These are phyloP conservation scores for Coniferiporia sulphurascens DNA, from an alignment of 1,284 basidiomycete species.

Conservation along the genomic window DNA sequence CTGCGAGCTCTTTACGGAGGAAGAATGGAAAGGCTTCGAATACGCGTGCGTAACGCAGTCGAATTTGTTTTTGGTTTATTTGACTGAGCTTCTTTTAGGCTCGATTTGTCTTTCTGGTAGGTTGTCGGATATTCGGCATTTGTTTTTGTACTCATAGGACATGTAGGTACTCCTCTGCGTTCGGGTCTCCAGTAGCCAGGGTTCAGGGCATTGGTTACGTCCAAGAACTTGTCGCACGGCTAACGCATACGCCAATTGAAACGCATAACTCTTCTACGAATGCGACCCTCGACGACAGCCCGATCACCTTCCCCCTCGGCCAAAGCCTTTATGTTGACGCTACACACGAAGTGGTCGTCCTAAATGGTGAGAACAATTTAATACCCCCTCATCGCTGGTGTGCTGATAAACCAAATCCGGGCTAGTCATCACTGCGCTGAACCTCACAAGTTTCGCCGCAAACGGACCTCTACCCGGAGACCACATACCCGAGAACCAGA, in stretches of 20 bases:
- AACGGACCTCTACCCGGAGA: conserved; percentile 67
- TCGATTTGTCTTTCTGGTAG: conserved; percentile 52
- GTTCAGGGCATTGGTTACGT: conserved; percentile 84
- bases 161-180: conserved; percentile 70
- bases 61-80: not conserved
- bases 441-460: conserved; percentile 65
- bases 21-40: conserved; percentile 88
- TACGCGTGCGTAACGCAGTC: conserved; percentile 53
- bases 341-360: conserved; percentile 79
- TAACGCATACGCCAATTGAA: conserved; percentile 69
- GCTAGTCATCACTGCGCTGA: conserved; percentile 42
- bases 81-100: conserved; percentile 22
- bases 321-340: conserved; percentile 83
- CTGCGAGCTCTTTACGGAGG: conserved; percentile 83
- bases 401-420: not conserved
- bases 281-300: conserved; percentile 66
- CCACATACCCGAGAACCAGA: conserved; percentile 57
- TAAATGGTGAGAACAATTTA: conserved; percentile 52
- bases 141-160: conserved; percentile 12
- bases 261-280: conserved; percentile 76
- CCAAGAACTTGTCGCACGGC: conserved; percentile 75
- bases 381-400: not conserved
- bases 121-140: not conserved
- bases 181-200: conserved; percentile 73
- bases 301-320: conserved; percentile 73